phyloP scores from a whole-genome alignment of 73 alveolate genomes.

The Tetrahymena malaccensis region DNA sequence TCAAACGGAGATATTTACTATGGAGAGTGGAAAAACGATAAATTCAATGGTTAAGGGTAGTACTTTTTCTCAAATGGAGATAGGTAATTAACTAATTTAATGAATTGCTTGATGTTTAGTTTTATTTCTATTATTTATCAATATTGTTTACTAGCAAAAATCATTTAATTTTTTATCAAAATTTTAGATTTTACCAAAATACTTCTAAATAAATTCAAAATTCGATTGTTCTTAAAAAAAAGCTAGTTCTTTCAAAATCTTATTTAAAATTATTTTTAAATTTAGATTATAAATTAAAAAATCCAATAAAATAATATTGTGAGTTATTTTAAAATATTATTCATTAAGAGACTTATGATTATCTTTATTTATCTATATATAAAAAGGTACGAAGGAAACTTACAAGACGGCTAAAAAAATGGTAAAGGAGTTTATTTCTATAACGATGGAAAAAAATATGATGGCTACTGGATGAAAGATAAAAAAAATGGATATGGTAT shows the following conservation, averaged over 20 bases:
- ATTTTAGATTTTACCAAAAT: no score
- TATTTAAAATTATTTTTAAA: no score
- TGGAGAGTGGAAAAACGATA: constrained; percentile 52
- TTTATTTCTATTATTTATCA: no score
- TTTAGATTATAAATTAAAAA: no score
- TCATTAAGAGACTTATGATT: no score
- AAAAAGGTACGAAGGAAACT: neutral
- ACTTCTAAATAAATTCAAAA: no score
- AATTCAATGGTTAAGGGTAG: constrained; percentile 27
- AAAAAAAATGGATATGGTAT: neutral
- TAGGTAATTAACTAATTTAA: neutral
- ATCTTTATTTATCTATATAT: neutral
- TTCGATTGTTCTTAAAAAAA: no score
- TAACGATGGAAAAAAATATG: neutral
- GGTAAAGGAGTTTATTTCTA: neutral
- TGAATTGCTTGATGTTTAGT: neutral
- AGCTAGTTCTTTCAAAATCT: no score
- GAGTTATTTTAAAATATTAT: no score
- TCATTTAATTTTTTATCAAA: no score
- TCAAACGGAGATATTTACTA: constrained; percentile 44
- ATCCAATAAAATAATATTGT: no score
- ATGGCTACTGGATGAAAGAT: neutral
- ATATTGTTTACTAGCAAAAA: neutral
- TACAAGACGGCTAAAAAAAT: neutral
- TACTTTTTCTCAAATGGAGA: constrained; percentile 31